phyloP scores from a whole-genome alignment of 352 stramenopile genomes.

The Thalassiosira hispida region DNA sequence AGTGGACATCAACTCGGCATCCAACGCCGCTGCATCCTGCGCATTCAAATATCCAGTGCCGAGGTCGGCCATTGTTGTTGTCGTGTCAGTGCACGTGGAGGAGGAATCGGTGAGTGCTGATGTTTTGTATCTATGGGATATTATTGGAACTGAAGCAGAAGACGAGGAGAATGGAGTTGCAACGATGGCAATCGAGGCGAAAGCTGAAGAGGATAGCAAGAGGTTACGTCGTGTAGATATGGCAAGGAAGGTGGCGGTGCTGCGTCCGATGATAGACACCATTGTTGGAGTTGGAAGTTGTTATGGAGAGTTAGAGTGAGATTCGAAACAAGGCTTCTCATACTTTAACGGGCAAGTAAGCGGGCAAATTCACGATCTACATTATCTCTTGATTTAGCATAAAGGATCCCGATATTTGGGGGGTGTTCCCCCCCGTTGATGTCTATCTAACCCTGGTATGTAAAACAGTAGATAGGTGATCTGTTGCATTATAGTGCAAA shows the following conservation, averaged over 20 bases:
- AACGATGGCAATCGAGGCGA: not conserved
- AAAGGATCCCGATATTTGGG: too few species aligned
- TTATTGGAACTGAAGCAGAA: not conserved
- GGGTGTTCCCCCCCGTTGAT: too few species aligned
- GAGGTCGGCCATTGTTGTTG: not conserved
- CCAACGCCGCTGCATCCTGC: conserved; percentile 65
- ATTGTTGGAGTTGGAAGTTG: not conserved
- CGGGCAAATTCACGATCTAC: too few species aligned
- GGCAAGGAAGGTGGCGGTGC: conserved; percentile 6
- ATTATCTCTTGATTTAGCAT: too few species aligned
- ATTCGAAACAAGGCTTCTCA: too few species aligned
- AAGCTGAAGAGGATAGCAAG: conserved; percentile 13
- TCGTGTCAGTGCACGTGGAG: not conserved
- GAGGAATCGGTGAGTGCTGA: conserved; percentile 1
- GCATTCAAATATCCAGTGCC: conserved; percentile 74
- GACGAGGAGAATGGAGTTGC: not conserved
- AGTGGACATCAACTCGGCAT: conserved; percentile 77
- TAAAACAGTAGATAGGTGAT: too few species aligned
- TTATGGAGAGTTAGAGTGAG: too few species aligned
- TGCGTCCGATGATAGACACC: conserved; percentile 7
- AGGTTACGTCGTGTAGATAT: conserved; percentile 12
- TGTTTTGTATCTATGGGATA: not conserved
- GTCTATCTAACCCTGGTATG: too few species aligned
- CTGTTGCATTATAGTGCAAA: too few species aligned
- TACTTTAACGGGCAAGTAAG: too few species aligned